Conservation (phyloP, 2,329 filamentous ascomycete genomes). For the Lecanicillium sp. region DNA sequence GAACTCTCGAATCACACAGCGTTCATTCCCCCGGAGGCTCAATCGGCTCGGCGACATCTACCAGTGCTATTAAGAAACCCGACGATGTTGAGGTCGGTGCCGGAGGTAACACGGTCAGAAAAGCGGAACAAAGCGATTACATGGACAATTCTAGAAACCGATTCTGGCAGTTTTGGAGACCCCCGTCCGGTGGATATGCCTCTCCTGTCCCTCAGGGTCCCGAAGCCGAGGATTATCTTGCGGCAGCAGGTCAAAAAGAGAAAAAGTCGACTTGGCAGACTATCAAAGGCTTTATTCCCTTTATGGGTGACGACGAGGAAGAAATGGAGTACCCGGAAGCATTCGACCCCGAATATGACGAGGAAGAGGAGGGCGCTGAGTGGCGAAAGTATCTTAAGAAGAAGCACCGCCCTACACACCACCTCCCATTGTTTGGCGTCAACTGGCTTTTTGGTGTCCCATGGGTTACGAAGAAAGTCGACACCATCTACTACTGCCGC, state of each 20-base stretch:
- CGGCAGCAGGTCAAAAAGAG: conserved; percentile 18
- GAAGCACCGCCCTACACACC: conserved; percentile 80
- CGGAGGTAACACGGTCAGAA: conserved; percentile 47
- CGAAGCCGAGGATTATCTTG: conserved; percentile 33
- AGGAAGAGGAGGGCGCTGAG: conserved; percentile 55
- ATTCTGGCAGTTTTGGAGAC: conserved; percentile 62
- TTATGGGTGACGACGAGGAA: conserved; percentile 39
- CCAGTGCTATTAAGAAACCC: conserved; percentile 19
- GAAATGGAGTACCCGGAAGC: conserved; percentile 55
- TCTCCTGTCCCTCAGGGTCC: conserved; percentile 55
- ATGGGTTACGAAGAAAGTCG: conserved; percentile 80
- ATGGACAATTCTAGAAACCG: conserved; percentile 41
- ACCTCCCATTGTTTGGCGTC: conserved; percentile 56
- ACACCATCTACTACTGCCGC: conserved; percentile 89
- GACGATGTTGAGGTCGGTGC: conserved; percentile 9
- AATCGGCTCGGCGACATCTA: conserved; percentile 34
- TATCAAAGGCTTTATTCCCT: conserved; percentile 45
- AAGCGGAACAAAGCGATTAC: conserved; percentile 41
- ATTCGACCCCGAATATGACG: conserved; percentile 52
- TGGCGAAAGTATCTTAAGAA: conserved; percentile 81
- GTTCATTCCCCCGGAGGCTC: conserved; percentile 33
- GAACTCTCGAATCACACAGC: conserved; percentile 28
- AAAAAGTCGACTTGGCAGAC: conserved; percentile 46
- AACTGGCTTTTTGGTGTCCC: conserved; percentile 75
- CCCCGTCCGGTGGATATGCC: conserved; percentile 53